Percentiles rank a stretch among this genome's conserved stretches.
Conservation (phyloP, 257 asterid genomes). For the Knoxia roxburghii region DNA sequence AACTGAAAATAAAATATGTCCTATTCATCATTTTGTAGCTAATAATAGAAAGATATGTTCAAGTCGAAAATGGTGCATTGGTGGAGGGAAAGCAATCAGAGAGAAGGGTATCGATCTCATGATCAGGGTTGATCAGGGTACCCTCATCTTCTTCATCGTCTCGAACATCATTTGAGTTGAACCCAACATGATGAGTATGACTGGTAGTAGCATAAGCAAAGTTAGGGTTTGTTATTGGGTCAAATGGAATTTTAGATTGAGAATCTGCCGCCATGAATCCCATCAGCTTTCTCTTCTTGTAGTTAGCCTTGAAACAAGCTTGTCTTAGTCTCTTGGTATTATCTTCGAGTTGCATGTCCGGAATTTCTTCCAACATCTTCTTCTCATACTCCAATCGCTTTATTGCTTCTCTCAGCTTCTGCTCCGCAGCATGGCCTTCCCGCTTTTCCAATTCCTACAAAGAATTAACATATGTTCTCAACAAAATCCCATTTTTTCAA, state of each 20-base stretch:
- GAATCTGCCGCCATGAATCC: constrained; percentile 14
- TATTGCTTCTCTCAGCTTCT: constrained; percentile 29
- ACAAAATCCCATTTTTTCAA: neutral
- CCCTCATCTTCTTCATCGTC: constrained; percentile 30
- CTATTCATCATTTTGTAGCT: no score
- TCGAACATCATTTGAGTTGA: neutral
- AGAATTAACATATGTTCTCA: neutral
- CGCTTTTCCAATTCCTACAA: constrained; percentile 45
- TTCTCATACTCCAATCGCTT: constrained; percentile 43
- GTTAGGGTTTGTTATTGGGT: neutral
- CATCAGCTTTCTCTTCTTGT: constrained; percentile 57
- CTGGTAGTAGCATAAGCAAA: neutral
- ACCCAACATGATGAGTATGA: neutral
- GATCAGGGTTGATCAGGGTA: no score
- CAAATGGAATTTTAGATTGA: constrained; percentile 10
- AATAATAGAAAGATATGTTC: no score
- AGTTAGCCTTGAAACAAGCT: constrained; percentile 66
- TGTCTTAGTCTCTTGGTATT: constrained; percentile 65
- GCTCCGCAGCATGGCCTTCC: constrained; percentile 26
- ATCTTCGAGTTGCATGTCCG: constrained; percentile 51
- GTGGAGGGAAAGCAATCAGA: no score
- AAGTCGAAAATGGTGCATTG: no score
- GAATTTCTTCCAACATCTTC: constrained; percentile 51
- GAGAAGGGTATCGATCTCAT: no score
- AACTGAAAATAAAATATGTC: no score